Percentiles rank a stretch among this genome's conserved stretches.
Evolutionary conservation across 106 monocot species (phyloP).

Genomic region (Dioscorea alata): DNA sequence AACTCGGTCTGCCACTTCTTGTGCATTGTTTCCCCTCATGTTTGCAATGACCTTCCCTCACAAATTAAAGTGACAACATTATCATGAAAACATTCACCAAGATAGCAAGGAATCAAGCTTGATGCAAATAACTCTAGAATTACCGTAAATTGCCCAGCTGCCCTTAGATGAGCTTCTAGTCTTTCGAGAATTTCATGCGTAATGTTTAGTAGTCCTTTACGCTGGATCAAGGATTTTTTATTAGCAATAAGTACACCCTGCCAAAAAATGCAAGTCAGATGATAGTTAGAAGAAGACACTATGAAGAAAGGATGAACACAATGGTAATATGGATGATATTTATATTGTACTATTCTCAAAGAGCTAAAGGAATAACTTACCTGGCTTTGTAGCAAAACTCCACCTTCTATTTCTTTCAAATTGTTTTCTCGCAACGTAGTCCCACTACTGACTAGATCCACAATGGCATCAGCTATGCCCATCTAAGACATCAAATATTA

Average conservation of each 20-base stretch:
- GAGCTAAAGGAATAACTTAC: neutral
- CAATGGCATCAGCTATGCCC: slow-evolving; percentile 88
- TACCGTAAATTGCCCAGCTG: slow-evolving; percentile 75
- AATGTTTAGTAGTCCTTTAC: slow-evolving; percentile 75
- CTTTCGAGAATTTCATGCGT: slow-evolving; percentile 98
- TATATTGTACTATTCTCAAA: too few species aligned
- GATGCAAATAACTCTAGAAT: neutral
- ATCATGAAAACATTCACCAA: neutral
- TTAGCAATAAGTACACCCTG: slow-evolving; percentile 93
- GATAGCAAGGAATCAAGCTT: neutral
- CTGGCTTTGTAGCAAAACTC: slow-evolving; percentile 76
- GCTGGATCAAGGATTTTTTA: slow-evolving; percentile 68
- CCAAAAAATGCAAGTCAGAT: neutral
- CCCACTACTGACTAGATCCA: slow-evolving; percentile 96
- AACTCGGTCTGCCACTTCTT: slow-evolving; percentile 88
- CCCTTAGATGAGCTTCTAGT: slow-evolving; percentile 89
- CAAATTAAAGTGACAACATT: neutral
- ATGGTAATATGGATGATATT: too few species aligned
- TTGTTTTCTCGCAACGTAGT: slow-evolving; percentile 92
- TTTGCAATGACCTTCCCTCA: slow-evolving; percentile 74
- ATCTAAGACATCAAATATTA: neutral
- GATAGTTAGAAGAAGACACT: neutral
- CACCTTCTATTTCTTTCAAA: slow-evolving; percentile 93
- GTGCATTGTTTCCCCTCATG: slow-evolving; percentile 90
- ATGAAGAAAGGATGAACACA: too few species aligned